Conservation (phyloP, 306 rosid species). For the Castanea crenata region DNA sequence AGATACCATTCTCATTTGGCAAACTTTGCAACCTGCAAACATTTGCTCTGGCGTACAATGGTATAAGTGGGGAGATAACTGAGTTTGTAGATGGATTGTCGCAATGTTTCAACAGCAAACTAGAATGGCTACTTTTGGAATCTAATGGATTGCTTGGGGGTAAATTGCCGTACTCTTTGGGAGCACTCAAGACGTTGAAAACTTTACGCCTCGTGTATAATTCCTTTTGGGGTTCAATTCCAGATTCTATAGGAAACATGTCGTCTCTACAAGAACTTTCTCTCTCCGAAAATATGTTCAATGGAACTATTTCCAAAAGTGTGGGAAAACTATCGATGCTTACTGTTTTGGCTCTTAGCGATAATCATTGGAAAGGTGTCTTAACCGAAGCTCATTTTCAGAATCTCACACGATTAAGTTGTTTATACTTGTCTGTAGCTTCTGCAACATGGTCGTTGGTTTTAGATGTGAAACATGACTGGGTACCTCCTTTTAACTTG, state of each 20-base stretch:
- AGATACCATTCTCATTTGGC: background rate
- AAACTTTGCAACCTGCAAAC: background rate
- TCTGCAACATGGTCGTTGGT: fast-evolving
- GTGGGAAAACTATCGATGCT: no score
- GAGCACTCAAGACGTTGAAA: background rate
- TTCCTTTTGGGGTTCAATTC: background rate
- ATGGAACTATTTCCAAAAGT: no score
- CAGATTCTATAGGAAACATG: background rate
- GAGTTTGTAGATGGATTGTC: no score
- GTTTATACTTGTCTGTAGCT: no score
- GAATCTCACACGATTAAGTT: no score
- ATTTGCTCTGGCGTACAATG: fast-evolving
- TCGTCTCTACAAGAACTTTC: no score
- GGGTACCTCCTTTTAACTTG: background rate
- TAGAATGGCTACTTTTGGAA: no score
- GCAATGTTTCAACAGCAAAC: no score
- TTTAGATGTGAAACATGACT: background rate
- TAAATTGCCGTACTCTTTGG: background rate
- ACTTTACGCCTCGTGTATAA: fast-evolving
- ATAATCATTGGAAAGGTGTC: no score
- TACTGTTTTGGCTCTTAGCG: fast-evolving
- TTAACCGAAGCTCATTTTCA: no score
- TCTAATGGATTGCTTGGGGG: no score
- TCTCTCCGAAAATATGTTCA: no score
- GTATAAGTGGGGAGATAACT: background rate